A percentile compares a stretch with the other conserved stretches of the same genome.
phyloP scores from a whole-genome alignment of 371 early-diverging fungal genomes.

The Fennellomyces sp. region DNA sequence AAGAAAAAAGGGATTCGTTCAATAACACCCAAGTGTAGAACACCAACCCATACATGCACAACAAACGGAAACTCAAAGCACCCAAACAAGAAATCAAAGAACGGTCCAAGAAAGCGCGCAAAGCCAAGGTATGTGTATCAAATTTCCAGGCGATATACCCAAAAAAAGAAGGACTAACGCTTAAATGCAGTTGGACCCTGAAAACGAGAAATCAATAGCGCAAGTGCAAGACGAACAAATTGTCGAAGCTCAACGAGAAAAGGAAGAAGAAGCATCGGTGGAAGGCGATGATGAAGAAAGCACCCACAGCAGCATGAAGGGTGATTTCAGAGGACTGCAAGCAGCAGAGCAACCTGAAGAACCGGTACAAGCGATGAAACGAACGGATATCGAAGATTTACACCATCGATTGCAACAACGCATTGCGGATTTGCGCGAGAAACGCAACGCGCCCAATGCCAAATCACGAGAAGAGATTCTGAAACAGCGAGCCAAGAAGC shows the following conservation, averaged over 20 bases:
- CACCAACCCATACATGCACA: constrained; percentile 63
- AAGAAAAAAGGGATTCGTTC: background rate
- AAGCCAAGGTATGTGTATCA: constrained; percentile 67
- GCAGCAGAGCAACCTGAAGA: background rate
- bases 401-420: constrained; percentile 72
- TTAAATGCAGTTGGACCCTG: constrained; percentile 46
- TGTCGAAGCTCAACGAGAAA: constrained; percentile 21
- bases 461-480: constrained; percentile 77
- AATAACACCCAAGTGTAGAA: constrained; percentile 23
- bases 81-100: constrained; percentile 78
- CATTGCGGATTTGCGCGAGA: constrained; percentile 68
- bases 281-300: constrained; percentile 35
- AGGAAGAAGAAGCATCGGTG: constrained; percentile 14
- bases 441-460: constrained; percentile 66
- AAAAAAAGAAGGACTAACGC: constrained; percentile 69
- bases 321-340: constrained; percentile 31
- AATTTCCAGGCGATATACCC: constrained; percentile 75
- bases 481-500: constrained; percentile 76
- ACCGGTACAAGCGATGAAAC: constrained; percentile 38
- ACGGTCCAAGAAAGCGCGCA: constrained; percentile 77
- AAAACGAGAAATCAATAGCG: constrained; percentile 52
- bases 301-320: constrained; percentile 33
- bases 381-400: constrained; percentile 64
- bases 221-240: constrained; percentile 53
- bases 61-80: constrained; percentile 70